phyloP scores from a whole-genome alignment of 148 eudicot species.

The Silene uniflora region DNA sequence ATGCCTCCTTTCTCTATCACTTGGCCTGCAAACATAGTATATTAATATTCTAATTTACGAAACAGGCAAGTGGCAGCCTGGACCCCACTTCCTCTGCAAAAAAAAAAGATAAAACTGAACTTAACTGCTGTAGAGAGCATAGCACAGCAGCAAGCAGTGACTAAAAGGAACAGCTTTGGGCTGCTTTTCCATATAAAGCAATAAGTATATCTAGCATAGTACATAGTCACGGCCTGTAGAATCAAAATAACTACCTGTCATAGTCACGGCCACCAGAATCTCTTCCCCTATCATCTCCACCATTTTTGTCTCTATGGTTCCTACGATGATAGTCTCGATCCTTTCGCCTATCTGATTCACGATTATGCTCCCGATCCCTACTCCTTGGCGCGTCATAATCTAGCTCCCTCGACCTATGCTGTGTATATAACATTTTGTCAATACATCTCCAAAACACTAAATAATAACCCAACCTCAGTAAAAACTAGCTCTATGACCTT shows the following conservation, averaged over 20 bases:
- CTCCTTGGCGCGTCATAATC: conserved; percentile 42
- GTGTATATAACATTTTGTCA: conserved; percentile 11
- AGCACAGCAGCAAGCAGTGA: background rate
- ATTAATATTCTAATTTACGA: background rate
- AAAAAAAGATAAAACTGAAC: background rate
- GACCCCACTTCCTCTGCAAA: background rate
- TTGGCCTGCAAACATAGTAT: conserved; percentile 34
- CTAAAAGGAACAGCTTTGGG: background rate
- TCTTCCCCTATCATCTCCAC: conserved; percentile 54
- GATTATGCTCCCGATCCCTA: conserved; percentile 39
- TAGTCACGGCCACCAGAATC: conserved; percentile 36
- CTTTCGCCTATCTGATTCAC: conserved; percentile 33
- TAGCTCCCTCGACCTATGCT: conserved; percentile 45
- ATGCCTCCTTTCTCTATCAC: conserved; percentile 55
- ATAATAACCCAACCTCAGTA: background rate
- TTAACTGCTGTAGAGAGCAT: background rate
- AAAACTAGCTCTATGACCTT: no score
- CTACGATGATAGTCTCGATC: conserved; percentile 41
- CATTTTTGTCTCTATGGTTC: conserved; percentile 44
- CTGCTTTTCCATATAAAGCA: background rate
- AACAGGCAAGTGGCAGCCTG: background rate
- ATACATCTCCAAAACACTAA: background rate
- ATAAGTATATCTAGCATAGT: background rate
- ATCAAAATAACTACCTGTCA: conserved; percentile 43
- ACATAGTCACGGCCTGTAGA: background rate